phyloP scores from a whole-genome alignment of 225 moss, liverwort and hornwort species.

The Pleurozium schreberi region DNA sequence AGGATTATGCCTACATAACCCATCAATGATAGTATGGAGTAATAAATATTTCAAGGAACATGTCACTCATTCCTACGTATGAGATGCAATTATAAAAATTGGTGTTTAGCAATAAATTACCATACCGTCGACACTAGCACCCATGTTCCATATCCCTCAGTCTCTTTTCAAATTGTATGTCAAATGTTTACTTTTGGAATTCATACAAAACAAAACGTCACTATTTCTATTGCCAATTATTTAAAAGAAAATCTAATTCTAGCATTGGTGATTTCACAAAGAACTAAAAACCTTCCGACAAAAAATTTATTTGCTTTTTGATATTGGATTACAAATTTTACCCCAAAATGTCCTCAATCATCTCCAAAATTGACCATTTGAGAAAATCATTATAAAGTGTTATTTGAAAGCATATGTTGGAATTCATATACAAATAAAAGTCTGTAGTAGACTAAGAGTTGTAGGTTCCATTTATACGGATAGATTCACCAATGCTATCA shows the following conservation, averaged over 20 bases:
- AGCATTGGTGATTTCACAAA: not conserved
- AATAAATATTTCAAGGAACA: not conserved
- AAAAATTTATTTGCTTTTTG: not conserved
- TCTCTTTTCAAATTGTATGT: not conserved
- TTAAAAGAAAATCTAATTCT: not conserved
- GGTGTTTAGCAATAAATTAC: no score
- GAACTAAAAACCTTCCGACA: not conserved
- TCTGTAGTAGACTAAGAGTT: no score
- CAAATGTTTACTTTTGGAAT: not conserved
- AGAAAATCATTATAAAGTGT: no score
- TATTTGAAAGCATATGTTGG: no score
- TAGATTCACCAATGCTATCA: no score
- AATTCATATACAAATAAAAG: no score
- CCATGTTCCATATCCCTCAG: not conserved
- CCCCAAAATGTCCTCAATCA: no score
- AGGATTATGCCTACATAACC: not conserved
- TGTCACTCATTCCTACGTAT: not conserved
- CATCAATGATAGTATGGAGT: not conserved
- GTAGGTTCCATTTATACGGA: no score
- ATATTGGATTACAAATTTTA: not conserved
- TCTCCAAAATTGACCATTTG: no score
- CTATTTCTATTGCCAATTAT: not conserved
- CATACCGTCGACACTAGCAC: no score
- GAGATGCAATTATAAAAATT: not conserved
- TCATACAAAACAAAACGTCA: rapidly evolving